phyloP scores from a whole-genome alignment of 2,329 filamentous ascomycete species.

The Tolypocladium pustulatum region DNA sequence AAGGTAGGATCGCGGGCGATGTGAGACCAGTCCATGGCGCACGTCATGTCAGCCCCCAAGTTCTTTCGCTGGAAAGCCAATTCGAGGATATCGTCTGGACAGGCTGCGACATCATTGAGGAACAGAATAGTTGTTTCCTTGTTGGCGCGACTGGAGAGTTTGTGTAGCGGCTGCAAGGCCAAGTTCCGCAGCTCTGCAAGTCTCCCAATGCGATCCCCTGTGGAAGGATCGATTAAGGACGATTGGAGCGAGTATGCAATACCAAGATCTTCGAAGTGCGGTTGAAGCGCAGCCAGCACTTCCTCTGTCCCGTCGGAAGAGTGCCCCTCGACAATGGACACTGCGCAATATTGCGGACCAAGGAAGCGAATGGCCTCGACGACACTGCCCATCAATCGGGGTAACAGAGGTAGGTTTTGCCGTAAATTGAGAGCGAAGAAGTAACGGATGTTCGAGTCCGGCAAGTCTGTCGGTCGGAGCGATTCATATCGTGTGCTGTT shows the following conservation, averaged over 20 bases:
- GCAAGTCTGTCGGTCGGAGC: neutral
- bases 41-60: constrained; percentile 44
- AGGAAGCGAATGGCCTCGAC: constrained; percentile 37
- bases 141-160: constrained; percentile 11
- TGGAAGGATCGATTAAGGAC: constrained; percentile 31
- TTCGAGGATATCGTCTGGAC: constrained; percentile 46
- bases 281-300: constrained; percentile 28
- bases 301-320: constrained; percentile 41
- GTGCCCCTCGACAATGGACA: constrained; percentile 42
- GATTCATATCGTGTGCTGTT: neutral
- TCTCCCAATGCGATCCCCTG: constrained; percentile 32
- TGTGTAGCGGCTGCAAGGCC: constrained; percentile 35
- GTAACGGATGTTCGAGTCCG: constrained; percentile 16
- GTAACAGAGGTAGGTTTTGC: constrained; percentile 30
- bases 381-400: constrained; percentile 34
- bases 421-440: constrained; percentile 43
- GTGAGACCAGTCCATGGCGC: constrained; percentile 48
- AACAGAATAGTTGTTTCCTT: constrained; percentile 37
- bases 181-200: constrained; percentile 43
- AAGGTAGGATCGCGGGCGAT: constrained; percentile 34
- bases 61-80: constrained; percentile 34
- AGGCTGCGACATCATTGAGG: constrained; percentile 43
- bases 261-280: constrained; percentile 26
- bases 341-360: constrained; percentile 33
- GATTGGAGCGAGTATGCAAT: constrained; percentile 29